Conservation (phyloP, 1,284 basidiomycete genomes). For the Rhodotorula sp. region DNA sequence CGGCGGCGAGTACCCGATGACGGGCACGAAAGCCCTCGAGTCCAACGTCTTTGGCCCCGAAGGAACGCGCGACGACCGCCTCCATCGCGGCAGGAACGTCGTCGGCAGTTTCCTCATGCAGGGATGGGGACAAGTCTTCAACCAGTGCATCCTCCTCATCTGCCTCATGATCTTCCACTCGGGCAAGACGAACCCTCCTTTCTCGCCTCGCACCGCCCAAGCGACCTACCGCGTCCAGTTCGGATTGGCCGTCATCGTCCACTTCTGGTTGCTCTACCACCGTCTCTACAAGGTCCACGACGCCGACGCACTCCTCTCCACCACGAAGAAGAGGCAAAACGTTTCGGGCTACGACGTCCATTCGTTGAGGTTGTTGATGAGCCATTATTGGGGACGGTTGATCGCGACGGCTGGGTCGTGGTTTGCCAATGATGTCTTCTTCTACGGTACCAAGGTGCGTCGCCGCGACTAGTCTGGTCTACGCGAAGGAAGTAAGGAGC, state of each 20-base stretch:
- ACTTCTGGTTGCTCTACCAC: constrained; percentile 58
- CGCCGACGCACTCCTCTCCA: constrained; percentile 50
- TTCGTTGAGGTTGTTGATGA: constrained; percentile 55
- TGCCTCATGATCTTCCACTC: constrained; percentile 57
- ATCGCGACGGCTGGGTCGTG: constrained; percentile 56
- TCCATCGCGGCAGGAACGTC: constrained; percentile 58
- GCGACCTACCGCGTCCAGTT: constrained; percentile 59
- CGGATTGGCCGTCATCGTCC: constrained; percentile 55
- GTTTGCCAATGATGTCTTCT: constrained; percentile 56
- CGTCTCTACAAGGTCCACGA: constrained; percentile 45
- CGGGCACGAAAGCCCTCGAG: constrained; percentile 57
- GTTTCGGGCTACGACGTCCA: constrained; percentile 56
- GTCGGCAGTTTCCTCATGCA: constrained; percentile 51
- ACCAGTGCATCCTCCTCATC: constrained; percentile 56
- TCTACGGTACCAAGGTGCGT: constrained; percentile 44
- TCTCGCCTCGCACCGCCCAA: constrained; percentile 54
- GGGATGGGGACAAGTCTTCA: constrained; percentile 52
- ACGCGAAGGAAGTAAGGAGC: too few relatives aligned
- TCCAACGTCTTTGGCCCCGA: constrained; percentile 49
- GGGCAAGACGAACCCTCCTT: constrained; percentile 49
- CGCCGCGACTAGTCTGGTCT: too few relatives aligned
- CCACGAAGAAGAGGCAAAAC: constrained; percentile 53
- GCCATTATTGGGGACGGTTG: constrained; percentile 57
- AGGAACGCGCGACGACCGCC: constrained; percentile 54
- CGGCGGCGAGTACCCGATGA: constrained; percentile 55